These are phyloP conservation scores for Cryphonectria naterciae DNA, from an alignment of 2,329 filamentous ascomycete genomes.

Conservation along the genomic window DNA sequence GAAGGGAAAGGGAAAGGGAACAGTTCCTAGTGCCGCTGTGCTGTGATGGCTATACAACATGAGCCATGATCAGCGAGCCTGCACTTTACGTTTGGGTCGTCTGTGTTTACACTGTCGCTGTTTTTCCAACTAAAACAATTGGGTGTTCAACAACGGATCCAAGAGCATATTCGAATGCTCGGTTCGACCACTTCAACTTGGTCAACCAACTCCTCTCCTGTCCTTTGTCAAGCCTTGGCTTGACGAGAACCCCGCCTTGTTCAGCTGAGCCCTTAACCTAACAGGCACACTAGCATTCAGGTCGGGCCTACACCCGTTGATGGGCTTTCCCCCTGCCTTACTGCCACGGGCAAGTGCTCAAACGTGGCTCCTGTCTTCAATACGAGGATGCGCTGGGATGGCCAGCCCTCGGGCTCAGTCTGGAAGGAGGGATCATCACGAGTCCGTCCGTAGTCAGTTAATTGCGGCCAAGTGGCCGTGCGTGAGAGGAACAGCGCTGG, in stretches of 20 bases:
- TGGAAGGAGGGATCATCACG: neutral
- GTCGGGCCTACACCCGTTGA: neutral
- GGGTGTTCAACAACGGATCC: slow-evolving; percentile 78
- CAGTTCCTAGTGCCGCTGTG: slow-evolving; percentile 34
- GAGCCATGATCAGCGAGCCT: slow-evolving; percentile 52
- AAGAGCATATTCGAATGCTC: slow-evolving; percentile 55
- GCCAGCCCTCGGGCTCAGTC: neutral
- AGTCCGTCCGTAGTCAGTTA: neutral
- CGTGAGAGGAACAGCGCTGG: neutral
- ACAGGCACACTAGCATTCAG: neutral
- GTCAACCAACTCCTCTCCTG: slow-evolving; percentile 48
- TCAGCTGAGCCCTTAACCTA: neutral
- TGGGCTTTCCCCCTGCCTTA: neutral
- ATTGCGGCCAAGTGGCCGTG: neutral
- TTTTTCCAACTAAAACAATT: slow-evolving; percentile 85
- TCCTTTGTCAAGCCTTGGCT: slow-evolving; percentile 28
- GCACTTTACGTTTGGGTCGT: slow-evolving; percentile 63
- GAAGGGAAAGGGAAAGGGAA: slow-evolving; percentile 36
- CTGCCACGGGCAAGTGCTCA: slow-evolving; percentile 24
- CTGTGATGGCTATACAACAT: slow-evolving; percentile 74
- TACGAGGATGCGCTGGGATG: neutral
- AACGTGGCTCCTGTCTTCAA: neutral
- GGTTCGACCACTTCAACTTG: slow-evolving; percentile 69
- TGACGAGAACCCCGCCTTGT: neutral
- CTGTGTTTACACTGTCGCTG: slow-evolving; percentile 72